phyloP scores from a whole-genome alignment of 2,329 filamentous ascomycete genomes.

The Aureobasidium sp. region DNA sequence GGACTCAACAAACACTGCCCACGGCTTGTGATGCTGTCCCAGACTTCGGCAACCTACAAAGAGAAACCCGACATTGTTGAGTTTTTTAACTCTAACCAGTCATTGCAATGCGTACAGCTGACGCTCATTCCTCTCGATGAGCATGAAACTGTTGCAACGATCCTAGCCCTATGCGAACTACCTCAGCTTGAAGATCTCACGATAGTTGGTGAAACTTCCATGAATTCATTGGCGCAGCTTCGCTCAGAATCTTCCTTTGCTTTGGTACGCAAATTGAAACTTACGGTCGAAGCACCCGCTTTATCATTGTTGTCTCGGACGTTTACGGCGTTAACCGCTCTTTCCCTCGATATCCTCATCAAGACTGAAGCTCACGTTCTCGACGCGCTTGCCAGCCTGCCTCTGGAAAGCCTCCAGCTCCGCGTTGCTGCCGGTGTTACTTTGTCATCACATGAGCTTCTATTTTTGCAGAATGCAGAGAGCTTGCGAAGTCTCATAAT shows the following conservation, averaged over 20 bases:
- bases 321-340: neutral
- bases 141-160: neutral
- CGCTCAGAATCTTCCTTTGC: neutral
- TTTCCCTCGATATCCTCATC: neutral
- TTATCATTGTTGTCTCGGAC: neutral
- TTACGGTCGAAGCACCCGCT: neutral
- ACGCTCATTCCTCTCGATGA: neutral
- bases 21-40: neutral
- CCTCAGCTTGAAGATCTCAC: neutral
- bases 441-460: neutral
- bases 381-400: neutral
- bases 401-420: neutral
- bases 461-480: neutral
- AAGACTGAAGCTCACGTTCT: neutral
- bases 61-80: neutral
- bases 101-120: neutral
- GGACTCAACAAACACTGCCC: neutral
- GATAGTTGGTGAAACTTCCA: neutral
- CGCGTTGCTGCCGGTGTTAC: neutral
- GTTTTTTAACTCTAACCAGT: neutral
- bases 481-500: neutral
- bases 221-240: neutral
- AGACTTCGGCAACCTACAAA: neutral
- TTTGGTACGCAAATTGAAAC: too few species aligned
- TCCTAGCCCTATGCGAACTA: neutral